phyloP scores from a whole-genome alignment of 2,329 filamentous ascomycete genomes.

The Hypoxylon sp. region DNA sequence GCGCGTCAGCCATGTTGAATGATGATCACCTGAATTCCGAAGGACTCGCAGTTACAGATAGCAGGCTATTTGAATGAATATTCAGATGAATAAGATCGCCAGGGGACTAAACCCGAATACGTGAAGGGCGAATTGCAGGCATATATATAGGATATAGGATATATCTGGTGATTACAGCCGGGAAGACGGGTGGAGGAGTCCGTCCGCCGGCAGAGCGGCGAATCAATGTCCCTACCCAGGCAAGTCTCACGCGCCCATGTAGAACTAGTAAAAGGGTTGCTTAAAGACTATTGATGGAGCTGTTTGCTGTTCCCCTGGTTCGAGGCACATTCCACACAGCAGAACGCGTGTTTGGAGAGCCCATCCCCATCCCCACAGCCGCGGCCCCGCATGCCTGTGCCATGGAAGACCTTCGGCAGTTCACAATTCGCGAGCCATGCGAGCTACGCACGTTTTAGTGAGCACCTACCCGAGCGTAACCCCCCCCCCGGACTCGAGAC shows the following conservation, averaged over 20 bases:
- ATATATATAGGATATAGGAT: constrained; percentile 34
- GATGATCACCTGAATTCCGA: constrained; percentile 8
- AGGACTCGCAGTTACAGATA: neutral
- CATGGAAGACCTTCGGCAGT: constrained; percentile 41
- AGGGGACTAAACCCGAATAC: neutral
- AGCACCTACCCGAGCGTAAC: constrained; percentile 12
- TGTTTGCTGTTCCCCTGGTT: constrained; percentile 8
- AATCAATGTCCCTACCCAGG: constrained; percentile 39
- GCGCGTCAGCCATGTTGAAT: constrained; percentile 41
- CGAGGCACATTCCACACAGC: constrained; percentile 9
- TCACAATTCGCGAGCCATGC: constrained; percentile 35
- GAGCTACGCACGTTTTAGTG: constrained; percentile 20
- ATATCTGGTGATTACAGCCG: constrained; percentile 36
- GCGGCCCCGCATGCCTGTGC: constrained; percentile 41
- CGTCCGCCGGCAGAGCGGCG: constrained; percentile 33
- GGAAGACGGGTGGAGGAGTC: constrained; percentile 47
- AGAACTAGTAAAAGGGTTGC: neutral
- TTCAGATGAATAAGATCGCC: constrained; percentile 14
- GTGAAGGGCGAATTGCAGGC: constrained; percentile 6
- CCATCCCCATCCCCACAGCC: constrained; percentile 16
- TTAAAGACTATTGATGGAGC: constrained; percentile 18
- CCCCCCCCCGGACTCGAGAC: constrained; percentile 19
- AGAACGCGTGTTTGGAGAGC: constrained; percentile 9
- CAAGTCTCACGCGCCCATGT: constrained; percentile 1
- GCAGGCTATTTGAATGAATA: neutral